phyloP scores from a whole-genome alignment of 768 basidiomycete species.

The Amanita muscaria region DNA sequence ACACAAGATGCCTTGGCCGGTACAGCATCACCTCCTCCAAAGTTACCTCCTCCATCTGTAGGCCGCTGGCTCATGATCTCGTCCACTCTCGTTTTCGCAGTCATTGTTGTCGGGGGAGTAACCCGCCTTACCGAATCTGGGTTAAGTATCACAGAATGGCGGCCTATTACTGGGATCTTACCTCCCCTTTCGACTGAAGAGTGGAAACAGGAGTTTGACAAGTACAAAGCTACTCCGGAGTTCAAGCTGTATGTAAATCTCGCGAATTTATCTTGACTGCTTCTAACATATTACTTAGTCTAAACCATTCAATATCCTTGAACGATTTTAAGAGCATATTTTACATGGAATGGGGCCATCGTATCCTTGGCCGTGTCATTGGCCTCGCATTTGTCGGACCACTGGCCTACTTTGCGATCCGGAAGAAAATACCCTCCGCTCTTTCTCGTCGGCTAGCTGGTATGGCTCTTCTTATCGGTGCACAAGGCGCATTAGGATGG shows the following conservation, averaged over 20 bases:
- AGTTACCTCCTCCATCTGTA: constrained; percentile 60
- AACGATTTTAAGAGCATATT: constrained; percentile 94
- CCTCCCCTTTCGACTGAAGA: constrained; percentile 70
- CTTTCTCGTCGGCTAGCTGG: constrained; percentile 59
- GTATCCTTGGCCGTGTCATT: constrained; percentile 83
- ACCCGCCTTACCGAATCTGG: constrained; percentile 97
- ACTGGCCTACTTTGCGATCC: constrained; percentile 67
- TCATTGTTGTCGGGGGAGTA: constrained; percentile 92
- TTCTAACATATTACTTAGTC: constrained; percentile 33
- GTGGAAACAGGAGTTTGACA: constrained; percentile 87
- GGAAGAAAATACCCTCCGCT: constrained; percentile 56
- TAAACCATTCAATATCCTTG: constrained; percentile 83
- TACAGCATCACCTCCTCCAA: constrained; percentile 16
- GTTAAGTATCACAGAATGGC: constrained; percentile 97
- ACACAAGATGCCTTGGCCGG: background rate
- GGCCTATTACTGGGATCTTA: constrained; percentile 79
- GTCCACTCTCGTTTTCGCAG: constrained; percentile 78
- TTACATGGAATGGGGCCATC: constrained; percentile 98
- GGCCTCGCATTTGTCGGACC: constrained; percentile 80
- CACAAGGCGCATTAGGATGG: constrained; percentile 92
- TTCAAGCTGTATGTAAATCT: constrained; percentile 78
- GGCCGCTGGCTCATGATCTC: constrained; percentile 82
- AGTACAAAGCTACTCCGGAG: constrained; percentile 92
- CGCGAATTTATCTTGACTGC: background rate
- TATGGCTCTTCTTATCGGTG: constrained; percentile 77